These are phyloP conservation scores for Cardamine occulta DNA, from an alignment of 345 rosid species.

Conservation along the genomic window DNA sequence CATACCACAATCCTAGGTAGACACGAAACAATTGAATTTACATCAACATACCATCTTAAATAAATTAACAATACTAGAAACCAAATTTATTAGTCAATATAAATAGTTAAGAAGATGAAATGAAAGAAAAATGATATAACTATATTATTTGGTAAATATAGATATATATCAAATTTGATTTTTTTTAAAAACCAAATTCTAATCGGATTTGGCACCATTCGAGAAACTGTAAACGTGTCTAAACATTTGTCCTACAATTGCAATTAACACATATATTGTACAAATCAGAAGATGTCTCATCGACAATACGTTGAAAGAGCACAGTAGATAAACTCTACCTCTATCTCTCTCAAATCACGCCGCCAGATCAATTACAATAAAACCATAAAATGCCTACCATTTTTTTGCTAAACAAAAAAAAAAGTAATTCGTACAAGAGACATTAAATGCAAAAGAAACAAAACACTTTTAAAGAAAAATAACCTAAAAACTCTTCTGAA, in stretches of 20 bases:
- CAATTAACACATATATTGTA: background rate
- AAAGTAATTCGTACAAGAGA: background rate
- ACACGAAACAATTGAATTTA: background rate
- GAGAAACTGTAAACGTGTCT: background rate
- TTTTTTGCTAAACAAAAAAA: no score
- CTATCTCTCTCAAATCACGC: constrained; percentile 30
- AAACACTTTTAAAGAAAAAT: background rate
- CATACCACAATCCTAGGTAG: background rate
- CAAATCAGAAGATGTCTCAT: constrained; percentile 4
- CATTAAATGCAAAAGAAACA: constrained; percentile 20
- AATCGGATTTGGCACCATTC: no score
- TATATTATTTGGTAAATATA: no score
- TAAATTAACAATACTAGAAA: no score
- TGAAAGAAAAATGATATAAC: background rate
- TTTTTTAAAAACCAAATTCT: background rate
- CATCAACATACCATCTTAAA: background rate
- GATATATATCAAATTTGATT: background rate
- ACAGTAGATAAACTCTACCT: background rate
- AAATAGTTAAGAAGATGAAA: background rate
- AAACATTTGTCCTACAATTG: background rate
- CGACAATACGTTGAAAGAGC: background rate
- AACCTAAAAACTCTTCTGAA: background rate
- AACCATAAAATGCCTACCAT: background rate
- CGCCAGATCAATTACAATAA: constrained; percentile 34
- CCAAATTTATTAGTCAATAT: background rate